Evolutionary conservation across 2,329 filamentous ascomycete genomes (phyloP).

Genomic region (Drechslerella coelobrocha): DNA sequence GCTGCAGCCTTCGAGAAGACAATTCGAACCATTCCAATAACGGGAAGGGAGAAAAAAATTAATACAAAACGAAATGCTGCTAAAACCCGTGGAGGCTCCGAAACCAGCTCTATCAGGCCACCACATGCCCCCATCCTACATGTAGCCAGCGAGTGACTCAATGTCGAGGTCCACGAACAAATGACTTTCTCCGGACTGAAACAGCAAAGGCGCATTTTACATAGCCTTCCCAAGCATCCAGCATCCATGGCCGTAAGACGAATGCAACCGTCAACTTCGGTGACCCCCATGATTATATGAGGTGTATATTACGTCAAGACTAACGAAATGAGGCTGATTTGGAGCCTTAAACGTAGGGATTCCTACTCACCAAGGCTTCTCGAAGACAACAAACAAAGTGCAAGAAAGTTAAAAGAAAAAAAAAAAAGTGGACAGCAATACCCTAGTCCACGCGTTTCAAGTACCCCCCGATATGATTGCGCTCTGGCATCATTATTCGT

Average conservation of each 20-base stretch:
- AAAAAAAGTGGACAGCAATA: conserved; percentile 26
- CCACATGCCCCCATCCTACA: too few relatives aligned
- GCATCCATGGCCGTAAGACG: conserved; percentile 22
- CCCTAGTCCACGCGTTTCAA: conserved; percentile 42
- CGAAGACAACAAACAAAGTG: too few relatives aligned
- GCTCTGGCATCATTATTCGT: conserved; percentile 34
- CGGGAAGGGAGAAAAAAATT: background rate
- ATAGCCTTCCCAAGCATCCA: conserved; percentile 1
- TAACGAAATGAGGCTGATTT: conserved; percentile 42
- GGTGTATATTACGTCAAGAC: conserved; percentile 41
- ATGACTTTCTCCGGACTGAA: background rate
- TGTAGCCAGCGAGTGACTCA: too few relatives aligned
- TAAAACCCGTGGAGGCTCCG: background rate
- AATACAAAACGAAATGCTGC: background rate
- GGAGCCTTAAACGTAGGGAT: conserved; percentile 8
- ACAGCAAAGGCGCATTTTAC: background rate
- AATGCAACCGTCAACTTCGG: conserved; percentile 45
- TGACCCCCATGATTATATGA: conserved; percentile 25
- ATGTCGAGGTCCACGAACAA: background rate
- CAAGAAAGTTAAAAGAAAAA: too few relatives aligned
- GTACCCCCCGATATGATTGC: conserved; percentile 7
- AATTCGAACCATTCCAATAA: conserved; percentile 29
- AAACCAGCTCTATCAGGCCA: too few relatives aligned
- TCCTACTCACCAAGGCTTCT: background rate
- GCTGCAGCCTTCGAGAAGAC: conserved; percentile 9